These are phyloP conservation scores for Dichotomocladium elegans DNA, from an alignment of 371 early-diverging fungal species.

Conservation along the genomic window DNA sequence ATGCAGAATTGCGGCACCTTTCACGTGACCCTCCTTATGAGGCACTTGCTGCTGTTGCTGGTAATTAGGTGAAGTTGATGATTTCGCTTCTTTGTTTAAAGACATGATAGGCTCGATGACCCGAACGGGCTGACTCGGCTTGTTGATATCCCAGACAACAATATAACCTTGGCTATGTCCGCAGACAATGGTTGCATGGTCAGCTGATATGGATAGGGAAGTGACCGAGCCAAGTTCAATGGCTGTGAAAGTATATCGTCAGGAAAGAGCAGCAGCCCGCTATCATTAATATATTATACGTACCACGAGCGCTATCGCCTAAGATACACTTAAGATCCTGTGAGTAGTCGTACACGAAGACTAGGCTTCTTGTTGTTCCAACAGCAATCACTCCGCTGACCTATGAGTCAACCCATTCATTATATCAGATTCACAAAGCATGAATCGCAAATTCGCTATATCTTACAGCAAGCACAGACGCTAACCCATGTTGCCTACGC, in stretches of 20 bases:
- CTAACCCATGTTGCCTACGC: slow-evolving; percentile 51
- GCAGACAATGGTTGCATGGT: slow-evolving; percentile 63
- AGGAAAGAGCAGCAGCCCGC: not conserved
- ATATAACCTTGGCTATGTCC: slow-evolving; percentile 75
- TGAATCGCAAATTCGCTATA: not conserved
- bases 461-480: slow-evolving; percentile 57
- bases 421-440: not conserved
- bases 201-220: slow-evolving; percentile 66
- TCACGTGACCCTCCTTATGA: slow-evolving; percentile 66
- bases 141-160: slow-evolving; percentile 68
- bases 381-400: slow-evolving; percentile 64
- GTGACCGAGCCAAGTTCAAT: slow-evolving; percentile 70
- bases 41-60: slow-evolving; percentile 33
- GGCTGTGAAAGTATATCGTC: slow-evolving; percentile 18
- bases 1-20: slow-evolving; percentile 66
- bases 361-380: slow-evolving; percentile 70
- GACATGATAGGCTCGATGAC: slow-evolving; percentile 54
- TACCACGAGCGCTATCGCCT: slow-evolving; percentile 54
- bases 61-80: slow-evolving; percentile 1
- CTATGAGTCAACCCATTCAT: slow-evolving; percentile 15
- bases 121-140: slow-evolving; percentile 43
- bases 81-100: slow-evolving; percentile 23
- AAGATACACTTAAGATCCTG: slow-evolving; percentile 64
- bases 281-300: not conserved
- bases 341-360: slow-evolving; percentile 68